Conservation (phyloP, 257 asterid genomes). For the Buddleja alternifolia region DNA sequence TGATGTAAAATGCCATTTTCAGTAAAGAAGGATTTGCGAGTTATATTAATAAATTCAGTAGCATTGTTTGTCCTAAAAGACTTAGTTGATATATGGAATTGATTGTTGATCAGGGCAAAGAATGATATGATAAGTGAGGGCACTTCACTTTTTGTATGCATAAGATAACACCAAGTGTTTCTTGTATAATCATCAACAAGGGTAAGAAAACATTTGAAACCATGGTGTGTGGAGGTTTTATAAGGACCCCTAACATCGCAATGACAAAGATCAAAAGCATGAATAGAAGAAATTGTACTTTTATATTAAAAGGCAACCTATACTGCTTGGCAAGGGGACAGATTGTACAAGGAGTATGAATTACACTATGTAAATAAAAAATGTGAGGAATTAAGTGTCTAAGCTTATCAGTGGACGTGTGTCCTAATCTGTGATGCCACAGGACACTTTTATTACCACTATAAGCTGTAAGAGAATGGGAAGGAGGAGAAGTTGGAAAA, state of each 20-base stretch:
- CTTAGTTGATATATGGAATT: neutral
- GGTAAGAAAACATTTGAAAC: neutral
- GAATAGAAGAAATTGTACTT: too few species aligned
- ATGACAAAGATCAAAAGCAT: neutral
- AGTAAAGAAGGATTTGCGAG: too few species aligned
- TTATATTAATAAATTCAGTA: neutral
- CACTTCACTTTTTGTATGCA: too few species aligned
- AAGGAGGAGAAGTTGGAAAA: too few species aligned
- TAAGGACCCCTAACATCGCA: neutral
- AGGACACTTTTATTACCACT: too few species aligned
- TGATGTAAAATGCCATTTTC: neutral
- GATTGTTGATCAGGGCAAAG: neutral
- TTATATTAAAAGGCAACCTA: too few species aligned
- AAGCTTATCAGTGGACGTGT: too few species aligned
- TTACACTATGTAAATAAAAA: too few species aligned
- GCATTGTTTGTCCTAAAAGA: neutral
- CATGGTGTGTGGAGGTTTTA: neutral
- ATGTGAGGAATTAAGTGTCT: too few species aligned
- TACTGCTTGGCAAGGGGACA: neutral
- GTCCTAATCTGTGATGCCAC: too few species aligned
- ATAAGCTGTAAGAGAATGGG: too few species aligned
- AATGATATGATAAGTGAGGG: neutral
- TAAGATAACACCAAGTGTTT: neutral
- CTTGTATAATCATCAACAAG: neutral
- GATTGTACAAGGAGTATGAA: too few species aligned